Conservation (phyloP, 257 asterid species). For the Nicotiana obtusifolia region DNA sequence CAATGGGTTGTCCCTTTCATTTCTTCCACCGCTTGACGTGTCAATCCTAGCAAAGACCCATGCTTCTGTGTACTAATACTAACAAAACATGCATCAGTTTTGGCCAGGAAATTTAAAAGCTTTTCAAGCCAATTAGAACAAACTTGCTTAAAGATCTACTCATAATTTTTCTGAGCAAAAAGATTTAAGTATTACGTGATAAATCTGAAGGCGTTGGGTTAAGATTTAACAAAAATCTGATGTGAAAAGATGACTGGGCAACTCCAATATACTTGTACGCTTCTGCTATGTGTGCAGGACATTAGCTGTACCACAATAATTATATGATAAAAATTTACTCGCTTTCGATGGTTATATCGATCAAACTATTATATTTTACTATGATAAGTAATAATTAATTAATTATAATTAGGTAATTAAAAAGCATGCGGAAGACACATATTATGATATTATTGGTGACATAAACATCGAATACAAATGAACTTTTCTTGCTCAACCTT, state of each 20-base stretch:
- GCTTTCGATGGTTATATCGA: no score
- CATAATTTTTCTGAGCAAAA: neutral
- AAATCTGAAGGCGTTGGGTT: neutral
- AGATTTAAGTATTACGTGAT: neutral
- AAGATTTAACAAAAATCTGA: neutral
- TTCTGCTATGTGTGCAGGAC: no score
- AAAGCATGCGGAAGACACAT: no score
- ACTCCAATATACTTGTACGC: no score
- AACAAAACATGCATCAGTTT: constrained; percentile 1
- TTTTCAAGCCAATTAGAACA: neutral
- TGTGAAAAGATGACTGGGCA: neutral
- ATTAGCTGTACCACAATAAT: no score
- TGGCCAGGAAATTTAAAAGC: neutral
- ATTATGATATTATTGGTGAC: no score
- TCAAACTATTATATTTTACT: no score
- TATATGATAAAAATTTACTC: no score
- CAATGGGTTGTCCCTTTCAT: neutral
- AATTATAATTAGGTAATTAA: no score
- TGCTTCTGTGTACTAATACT: neutral
- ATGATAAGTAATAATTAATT: no score
- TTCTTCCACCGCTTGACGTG: constrained; percentile 11
- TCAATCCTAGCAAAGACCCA: constrained; percentile 3
- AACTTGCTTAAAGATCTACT: neutral
- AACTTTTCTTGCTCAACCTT: neutral
- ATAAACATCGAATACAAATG: no score